These are phyloP conservation scores for Hsuehochloa calcarea DNA, from an alignment of 176 grass and related monocot genomes.

Conservation along the genomic window DNA sequence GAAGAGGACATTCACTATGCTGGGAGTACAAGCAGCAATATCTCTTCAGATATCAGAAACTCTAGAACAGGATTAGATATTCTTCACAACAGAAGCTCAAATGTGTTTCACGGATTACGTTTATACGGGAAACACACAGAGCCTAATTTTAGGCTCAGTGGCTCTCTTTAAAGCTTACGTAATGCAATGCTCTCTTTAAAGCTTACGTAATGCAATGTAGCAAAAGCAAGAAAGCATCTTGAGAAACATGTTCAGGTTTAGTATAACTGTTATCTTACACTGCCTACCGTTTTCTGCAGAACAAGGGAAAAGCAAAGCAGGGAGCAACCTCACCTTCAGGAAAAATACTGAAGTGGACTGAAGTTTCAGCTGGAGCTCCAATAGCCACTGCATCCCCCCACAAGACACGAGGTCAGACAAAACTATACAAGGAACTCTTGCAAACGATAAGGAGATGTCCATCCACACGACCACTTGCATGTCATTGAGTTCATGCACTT, in stretches of 20 bases:
- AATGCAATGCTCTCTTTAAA: too few relatives aligned
- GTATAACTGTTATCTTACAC: conserved; percentile 27
- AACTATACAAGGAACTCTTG: conserved; percentile 21
- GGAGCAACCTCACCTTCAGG: conserved; percentile 46
- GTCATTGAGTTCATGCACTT: too few relatives aligned
- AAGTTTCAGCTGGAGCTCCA: conserved; percentile 42
- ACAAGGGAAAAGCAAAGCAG: conserved; percentile 8
- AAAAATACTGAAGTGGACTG: conserved; percentile 33
- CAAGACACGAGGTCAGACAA: conserved; percentile 40
- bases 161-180: too few relatives aligned
- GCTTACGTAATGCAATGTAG: too few relatives aligned
- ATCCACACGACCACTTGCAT: conserved; percentile 24
- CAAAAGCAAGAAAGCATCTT: too few relatives aligned
- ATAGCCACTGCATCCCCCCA: too few relatives aligned
- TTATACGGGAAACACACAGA: background rate
- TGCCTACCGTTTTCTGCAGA: conserved; percentile 24
- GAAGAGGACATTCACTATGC: conserved; percentile 3
- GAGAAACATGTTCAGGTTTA: too few relatives aligned
- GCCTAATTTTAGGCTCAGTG: background rate
- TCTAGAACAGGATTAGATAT: background rate
- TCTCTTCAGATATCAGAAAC: background rate
- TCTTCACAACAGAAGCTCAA: conserved; percentile 10
- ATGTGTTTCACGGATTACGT: background rate
- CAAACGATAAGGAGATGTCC: conserved; percentile 39
- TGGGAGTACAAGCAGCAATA: background rate